Base-by-base conservation (phyloP, 164 flowering plant genomes). In the Dillenia suffruticosa region DNA sequence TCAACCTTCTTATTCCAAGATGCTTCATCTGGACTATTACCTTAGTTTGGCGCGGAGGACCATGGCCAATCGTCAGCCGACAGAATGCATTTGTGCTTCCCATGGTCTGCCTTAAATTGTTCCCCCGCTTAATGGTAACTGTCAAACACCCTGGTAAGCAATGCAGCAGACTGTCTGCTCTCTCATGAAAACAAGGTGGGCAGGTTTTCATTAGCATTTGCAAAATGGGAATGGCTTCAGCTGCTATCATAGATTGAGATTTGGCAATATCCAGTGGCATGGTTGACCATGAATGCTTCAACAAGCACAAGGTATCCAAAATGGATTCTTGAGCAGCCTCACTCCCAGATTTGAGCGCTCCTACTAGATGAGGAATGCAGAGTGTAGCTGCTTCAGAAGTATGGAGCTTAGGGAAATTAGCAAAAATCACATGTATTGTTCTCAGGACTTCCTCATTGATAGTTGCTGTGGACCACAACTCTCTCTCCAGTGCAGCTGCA, bases 81-180 rank as follows among this genome's bases (percentile, higher is more conserved):
- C 92, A 90, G 68, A 88, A 90, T 53, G 95, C 91, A 78, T 88
- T 90, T 56, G 95, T 88, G 70, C 81, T 72, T 65, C 90, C 95
- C 84, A 88, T 79, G 12, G 87, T 65, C 72, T 84, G 92, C 76
- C 83, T 90, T 52, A 90, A 76, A 75, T 90, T 90, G 72, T 84
- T 83, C 22, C 91, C 97, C 56, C 91, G 89, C 61, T 75, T 80
- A 48, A 90, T 80, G 10, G 83, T 83, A 49, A 90, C 95, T 49
- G 95, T 90, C 75, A 90, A 77, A 67, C 95, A 88, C 46, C 97
- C 97, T 10, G 97, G 97, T 53, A 90, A 76, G 73, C 91, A 81
- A 63, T 88, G 87, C 68, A 90, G 68, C 44, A 90, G 69, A 74
- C 85, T 85, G 46, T 88, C 95, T 51, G 89, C 88, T 73, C 88